These are phyloP conservation scores for Coniochaeta sp. DNA, from an alignment of 2,329 filamentous ascomycete species.

Conservation along the genomic window DNA sequence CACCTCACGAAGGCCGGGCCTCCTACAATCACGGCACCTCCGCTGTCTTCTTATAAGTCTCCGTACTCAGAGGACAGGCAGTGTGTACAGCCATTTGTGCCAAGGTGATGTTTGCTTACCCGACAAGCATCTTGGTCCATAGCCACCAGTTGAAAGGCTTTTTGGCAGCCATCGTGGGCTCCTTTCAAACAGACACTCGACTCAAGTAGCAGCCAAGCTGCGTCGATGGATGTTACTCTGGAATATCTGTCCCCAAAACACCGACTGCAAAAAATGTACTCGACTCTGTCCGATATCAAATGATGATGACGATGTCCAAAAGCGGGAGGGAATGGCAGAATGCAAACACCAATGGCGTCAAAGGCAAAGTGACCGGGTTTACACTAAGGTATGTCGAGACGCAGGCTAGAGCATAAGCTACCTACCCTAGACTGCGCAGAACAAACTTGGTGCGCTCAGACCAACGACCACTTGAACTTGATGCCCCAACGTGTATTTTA, in stretches of 20 bases:
- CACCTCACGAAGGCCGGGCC: constrained; percentile 80
- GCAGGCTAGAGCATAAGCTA: no score
- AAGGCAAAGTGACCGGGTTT: neutral
- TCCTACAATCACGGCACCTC: constrained; percentile 64
- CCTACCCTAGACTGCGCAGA: no score
- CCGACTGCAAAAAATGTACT: neutral
- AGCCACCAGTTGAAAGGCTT: constrained; percentile 47
- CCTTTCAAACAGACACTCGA: neutral
- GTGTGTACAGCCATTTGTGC: neutral
- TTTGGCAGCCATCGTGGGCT: constrained; percentile 21
- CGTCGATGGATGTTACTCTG: neutral
- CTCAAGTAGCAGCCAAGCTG: neutral
- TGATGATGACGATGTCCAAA: neutral
- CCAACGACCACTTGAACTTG: neutral
- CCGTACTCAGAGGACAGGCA: neutral
- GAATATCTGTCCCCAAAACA: neutral
- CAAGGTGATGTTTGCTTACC: constrained; percentile 41
- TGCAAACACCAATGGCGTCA: neutral
- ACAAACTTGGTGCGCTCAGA: no score
- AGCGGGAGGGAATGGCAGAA: neutral
- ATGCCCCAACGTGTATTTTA: neutral
- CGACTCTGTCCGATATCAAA: neutral
- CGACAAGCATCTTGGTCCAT: constrained; percentile 62
- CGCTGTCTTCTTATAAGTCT: constrained; percentile 40
- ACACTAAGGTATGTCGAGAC: no score